Conservation (phyloP, 2,329 filamentous ascomycete genomes). For the Malbranchea cinnamomea region DNA sequence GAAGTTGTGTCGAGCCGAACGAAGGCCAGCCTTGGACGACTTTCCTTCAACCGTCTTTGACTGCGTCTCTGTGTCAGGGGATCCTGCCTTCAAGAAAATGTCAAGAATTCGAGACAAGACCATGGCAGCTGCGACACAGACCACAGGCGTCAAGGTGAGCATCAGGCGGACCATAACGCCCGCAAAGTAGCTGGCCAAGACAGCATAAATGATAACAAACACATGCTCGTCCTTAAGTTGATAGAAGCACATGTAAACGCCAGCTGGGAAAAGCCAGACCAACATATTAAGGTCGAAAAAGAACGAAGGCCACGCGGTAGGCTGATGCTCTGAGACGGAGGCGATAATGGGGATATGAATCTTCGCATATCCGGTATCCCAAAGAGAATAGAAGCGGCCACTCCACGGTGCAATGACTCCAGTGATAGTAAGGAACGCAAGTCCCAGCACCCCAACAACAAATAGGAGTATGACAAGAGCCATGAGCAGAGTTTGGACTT, state of each 20-base stretch:
- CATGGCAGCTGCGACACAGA: constrained; percentile 86
- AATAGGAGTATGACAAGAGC: constrained; percentile 62
- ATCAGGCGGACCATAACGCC: constrained; percentile 99
- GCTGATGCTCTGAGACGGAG: constrained; percentile 98
- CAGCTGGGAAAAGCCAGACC: constrained; percentile 97
- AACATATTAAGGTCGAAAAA: constrained; percentile 98
- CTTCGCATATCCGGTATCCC: constrained; percentile 97
- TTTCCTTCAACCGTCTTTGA: constrained; percentile 25
- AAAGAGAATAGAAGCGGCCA: constrained; percentile 96
- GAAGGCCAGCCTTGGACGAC: constrained; percentile 35
- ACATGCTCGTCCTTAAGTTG: constrained; percentile 90
- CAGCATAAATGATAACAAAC: constrained; percentile 92
- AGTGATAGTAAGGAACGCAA: constrained; percentile 69
- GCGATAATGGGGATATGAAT: constrained; percentile 99
- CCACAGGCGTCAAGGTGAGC: constrained; percentile 90
- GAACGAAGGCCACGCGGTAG: constrained; percentile 96
- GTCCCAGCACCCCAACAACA: constrained; percentile 53
- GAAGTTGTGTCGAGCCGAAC: constrained; percentile 55
- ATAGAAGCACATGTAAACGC: constrained; percentile 96
- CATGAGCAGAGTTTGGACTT: constrained; percentile 83
- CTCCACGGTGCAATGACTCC: constrained; percentile 96
- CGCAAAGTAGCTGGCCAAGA: constrained; percentile 93
- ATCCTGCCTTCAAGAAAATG: constrained; percentile 57
- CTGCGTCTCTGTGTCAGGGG: constrained; percentile 40
- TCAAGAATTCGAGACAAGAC: constrained; percentile 79